Evolutionary conservation across 2,329 filamentous ascomycete genomes (phyloP).

Genomic region (Venturia carpophila): DNA sequence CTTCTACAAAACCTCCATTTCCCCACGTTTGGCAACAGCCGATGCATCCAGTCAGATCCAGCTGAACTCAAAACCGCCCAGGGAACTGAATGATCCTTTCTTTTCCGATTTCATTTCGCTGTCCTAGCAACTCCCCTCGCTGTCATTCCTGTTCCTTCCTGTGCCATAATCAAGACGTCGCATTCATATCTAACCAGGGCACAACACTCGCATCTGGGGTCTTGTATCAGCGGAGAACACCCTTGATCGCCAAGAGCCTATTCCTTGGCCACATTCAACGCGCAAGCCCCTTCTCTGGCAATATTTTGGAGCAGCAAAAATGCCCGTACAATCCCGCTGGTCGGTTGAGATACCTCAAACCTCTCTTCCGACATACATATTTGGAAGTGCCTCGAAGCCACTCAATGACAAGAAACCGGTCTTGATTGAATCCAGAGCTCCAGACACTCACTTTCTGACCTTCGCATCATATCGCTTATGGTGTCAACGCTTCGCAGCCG

Average conservation of each 20-base stretch:
- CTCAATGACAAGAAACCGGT: slow-evolving; percentile 37
- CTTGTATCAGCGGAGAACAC: neutral
- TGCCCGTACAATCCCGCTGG: slow-evolving; percentile 48
- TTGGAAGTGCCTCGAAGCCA: slow-evolving; percentile 41
- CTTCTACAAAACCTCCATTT: neutral
- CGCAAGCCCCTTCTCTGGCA: neutral
- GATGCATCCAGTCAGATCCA: neutral
- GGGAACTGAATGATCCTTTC: neutral
- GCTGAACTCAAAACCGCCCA: neutral
- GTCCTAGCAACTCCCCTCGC: neutral
- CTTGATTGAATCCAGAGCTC: slow-evolving; percentile 58
- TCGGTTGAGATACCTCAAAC: slow-evolving; percentile 39
- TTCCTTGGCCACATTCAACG: neutral
- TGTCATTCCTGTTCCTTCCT: neutral
- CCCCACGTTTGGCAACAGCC: slow-evolving; percentile 6
- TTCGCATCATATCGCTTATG: slow-evolving; percentile 58
- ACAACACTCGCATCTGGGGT: neutral
- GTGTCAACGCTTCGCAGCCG: slow-evolving; percentile 63
- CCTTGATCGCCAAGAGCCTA: neutral
- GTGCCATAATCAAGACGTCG: neutral
- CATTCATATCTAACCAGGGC: no score
- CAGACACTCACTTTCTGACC: slow-evolving; percentile 60
- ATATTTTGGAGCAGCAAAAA: slow-evolving; percentile 22
- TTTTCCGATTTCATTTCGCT: neutral
- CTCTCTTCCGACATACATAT: slow-evolving; percentile 41